Conservation (phyloP, 495 filamentous ascomycete genomes). For the Pseudevernia furfuracea region DNA sequence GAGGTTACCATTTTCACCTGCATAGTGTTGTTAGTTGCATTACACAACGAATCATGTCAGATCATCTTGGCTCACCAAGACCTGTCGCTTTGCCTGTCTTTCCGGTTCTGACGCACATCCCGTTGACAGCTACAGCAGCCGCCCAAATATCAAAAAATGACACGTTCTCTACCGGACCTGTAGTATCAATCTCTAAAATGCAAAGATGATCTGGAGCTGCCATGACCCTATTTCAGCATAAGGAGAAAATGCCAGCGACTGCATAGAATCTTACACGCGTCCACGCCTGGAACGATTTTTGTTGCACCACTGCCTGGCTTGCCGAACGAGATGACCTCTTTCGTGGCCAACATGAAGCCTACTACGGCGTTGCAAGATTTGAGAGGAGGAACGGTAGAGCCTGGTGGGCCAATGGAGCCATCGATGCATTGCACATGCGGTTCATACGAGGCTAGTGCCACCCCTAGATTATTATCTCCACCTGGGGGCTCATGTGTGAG, state of each 20-base stretch:
- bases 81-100: not conserved
- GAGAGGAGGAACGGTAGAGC: not conserved
- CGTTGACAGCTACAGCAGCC: conserved; percentile 13
- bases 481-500: not conserved
- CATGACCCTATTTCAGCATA: not conserved
- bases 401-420: not conserved
- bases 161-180: not conserved
- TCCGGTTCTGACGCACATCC: conserved; percentile 9
- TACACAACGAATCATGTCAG: not conserved
- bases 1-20: not conserved
- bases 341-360: not conserved
- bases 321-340: not conserved
- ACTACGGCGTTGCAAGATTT: not conserved
- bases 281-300: not conserved
- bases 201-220: not conserved
- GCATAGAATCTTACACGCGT: not conserved
- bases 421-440: conserved; percentile 2
- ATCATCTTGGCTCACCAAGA: conserved; percentile 3
- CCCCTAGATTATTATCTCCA: not conserved
- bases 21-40: not conserved
- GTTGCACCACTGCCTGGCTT: not conserved
- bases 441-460: not conserved
- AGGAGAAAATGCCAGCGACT: too few species aligned
- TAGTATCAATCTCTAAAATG: not conserved
- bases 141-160: conserved; percentile 15